Conservation (phyloP, 2,329 filamentous ascomycete genomes). For the Apiospora malaysiana region DNA sequence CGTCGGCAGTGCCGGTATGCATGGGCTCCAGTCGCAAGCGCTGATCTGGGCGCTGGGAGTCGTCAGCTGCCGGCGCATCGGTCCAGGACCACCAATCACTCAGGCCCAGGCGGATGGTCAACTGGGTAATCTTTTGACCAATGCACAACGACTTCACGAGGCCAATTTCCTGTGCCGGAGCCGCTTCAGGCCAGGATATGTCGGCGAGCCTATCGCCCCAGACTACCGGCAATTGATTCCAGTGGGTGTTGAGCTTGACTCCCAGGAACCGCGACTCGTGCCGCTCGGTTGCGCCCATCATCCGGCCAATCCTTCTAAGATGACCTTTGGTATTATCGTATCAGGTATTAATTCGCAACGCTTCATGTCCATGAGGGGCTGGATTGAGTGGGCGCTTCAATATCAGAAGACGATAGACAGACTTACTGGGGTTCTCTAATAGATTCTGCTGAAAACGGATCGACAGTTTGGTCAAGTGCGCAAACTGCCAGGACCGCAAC, state of each 20-base stretch:
- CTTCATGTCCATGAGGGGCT: neutral
- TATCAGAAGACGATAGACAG: constrained; percentile 23
- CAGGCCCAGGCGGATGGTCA: constrained; percentile 34
- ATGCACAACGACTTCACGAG: constrained; percentile 2
- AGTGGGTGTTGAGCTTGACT: neutral
- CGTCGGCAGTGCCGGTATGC: constrained; percentile 32
- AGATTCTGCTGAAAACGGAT: constrained; percentile 33
- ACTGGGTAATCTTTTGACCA: constrained; percentile 31
- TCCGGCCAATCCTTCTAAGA: neutral
- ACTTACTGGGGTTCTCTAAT: constrained; percentile 33
- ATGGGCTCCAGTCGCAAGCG: constrained; percentile 34
- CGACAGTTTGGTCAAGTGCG: constrained; percentile 34
- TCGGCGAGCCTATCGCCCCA: constrained; percentile 15
- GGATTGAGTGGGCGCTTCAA: neutral
- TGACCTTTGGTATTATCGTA: neutral
- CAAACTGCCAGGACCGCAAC: constrained; percentile 37
- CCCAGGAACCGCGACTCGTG: constrained; percentile 28
- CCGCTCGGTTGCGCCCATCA: constrained; percentile 26
- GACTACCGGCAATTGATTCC: neutral
- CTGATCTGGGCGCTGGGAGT: constrained; percentile 26
- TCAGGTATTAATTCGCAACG: neutral
- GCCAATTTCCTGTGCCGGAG: neutral
- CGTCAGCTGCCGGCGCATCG: constrained; percentile 24
- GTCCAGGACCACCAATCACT: constrained; percentile 38
- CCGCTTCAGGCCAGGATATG: constrained; percentile 17